Evolutionary conservation across 768 basidiomycete genomes (phyloP), one percentile per base, ranked within the genome.

Genomic region (Trametes sanguinea): DNA sequence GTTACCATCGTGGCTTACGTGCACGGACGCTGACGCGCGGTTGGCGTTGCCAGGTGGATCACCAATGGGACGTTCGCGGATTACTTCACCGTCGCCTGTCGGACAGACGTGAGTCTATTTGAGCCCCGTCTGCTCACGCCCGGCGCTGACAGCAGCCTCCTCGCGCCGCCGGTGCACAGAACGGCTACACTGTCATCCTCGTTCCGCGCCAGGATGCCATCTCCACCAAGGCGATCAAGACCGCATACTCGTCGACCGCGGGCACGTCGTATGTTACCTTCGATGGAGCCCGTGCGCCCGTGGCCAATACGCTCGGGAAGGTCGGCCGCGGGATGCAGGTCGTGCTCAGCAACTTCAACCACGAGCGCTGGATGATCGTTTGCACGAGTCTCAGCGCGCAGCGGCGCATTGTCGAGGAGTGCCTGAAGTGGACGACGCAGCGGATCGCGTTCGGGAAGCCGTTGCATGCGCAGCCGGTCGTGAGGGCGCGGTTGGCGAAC

Each of bases 391-490:
- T 92, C 62, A 79, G 88, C 44, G 84, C 89, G 39, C 94, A 95
- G 67, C 83, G 95, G 44, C 74, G 88, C 27, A 81, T 91, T 46
- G 90, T 95, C 16, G 95, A 96, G 71, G 95, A 97, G 74, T 94
- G 90, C 70, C 77, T 96, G 67, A 95, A 94, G 88, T 98, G 95
- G 95, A 81, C 91, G 16, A 85, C 87, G 57, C 93, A 97, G 68
- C 87, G 95, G 44, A 81, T 89, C 54, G 94, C 94, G 16, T 98
- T 97, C 69, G 94, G 94, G 16, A 95, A 94, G 72, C 90, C 91
- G 17, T 79, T 94, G 57, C 82, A 82, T 57, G 78, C 85, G 30
- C 92, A 95, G 70, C 82, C 95, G 7, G 95, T 97, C 68, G 90
- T 98, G 65, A 85, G 95, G 16, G 78, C 88, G 33, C 96, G 95